Conservation (phyloP, 768 basidiomycete genomes). For the Lentinula guzmanii region DNA sequence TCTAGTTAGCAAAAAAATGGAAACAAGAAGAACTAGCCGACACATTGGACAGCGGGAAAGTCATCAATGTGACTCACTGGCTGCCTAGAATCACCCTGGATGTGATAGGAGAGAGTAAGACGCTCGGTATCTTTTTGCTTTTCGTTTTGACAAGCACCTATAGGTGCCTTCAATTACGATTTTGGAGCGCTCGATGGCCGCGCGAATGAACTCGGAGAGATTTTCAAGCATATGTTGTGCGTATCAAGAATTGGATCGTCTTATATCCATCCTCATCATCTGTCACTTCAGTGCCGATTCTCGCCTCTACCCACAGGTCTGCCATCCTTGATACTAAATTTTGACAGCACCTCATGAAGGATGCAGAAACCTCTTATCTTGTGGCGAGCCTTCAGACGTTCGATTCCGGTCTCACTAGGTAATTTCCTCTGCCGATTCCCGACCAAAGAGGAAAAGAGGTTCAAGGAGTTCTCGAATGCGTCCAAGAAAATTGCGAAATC, state of each 20-base stretch:
- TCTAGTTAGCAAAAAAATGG: constrained; percentile 17
- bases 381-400: not conserved
- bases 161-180: constrained; percentile 23
- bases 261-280: not conserved
- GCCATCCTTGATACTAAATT: not conserved
- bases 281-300: not conserved
- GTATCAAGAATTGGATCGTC: not conserved
- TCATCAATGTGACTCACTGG: constrained; percentile 19
- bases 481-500: not conserved
- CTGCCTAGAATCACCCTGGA: constrained; percentile 26
- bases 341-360: not conserved
- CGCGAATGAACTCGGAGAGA: not conserved
- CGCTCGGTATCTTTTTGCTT: not conserved
- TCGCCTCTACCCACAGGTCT: not conserved
- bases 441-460: not conserved
- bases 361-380: not conserved
- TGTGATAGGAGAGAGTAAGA: constrained; percentile 27
- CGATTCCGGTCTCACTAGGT: not conserved
- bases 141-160: not conserved
- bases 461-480: not conserved
- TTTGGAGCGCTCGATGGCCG: constrained; percentile 13
- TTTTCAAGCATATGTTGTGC: constrained; percentile 5
- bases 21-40: not conserved
- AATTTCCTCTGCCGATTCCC: not conserved
- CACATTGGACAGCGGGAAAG: not conserved